Percentiles rank a stretch among this genome's conserved stretches.
These are phyloP conservation scores for Ganoderma lingzhi DNA, from an alignment of 1,284 basidiomycete species.

Conservation along the genomic window DNA sequence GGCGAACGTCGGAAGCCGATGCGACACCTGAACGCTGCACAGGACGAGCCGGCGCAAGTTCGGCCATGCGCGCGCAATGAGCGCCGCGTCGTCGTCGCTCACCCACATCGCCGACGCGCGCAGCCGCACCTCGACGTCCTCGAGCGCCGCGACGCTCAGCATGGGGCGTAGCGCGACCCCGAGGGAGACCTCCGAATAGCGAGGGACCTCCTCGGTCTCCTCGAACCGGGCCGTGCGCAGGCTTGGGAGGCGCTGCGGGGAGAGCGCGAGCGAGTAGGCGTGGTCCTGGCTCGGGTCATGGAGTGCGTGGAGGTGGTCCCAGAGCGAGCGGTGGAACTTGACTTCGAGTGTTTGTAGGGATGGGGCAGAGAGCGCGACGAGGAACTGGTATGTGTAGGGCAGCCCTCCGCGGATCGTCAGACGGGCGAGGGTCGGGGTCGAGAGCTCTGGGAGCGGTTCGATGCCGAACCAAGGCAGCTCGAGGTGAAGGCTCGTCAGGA, in stretches of 20 bases:
- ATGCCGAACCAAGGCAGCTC: constrained; percentile 19
- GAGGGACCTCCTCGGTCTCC: constrained; percentile 19
- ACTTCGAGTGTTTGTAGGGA: constrained; percentile 11
- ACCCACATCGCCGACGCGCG: constrained; percentile 15
- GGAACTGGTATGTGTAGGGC: constrained; percentile 21
- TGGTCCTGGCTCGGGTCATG: constrained; percentile 10
- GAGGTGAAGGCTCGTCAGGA: constrained; percentile 20
- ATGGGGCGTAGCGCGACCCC: constrained; percentile 16
- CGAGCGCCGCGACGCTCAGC: constrained; percentile 14
- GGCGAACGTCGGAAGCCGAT: constrained; percentile 13
- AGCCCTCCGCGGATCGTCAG: constrained; percentile 24
- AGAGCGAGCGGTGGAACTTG: constrained; percentile 21
- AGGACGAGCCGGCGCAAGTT: constrained; percentile 21
- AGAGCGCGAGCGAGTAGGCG: constrained; percentile 20
- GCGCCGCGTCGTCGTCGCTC: constrained; percentile 15
- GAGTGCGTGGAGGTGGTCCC: constrained; percentile 7
- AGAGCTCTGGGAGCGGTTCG: constrained; percentile 5
- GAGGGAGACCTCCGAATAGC: constrained; percentile 16
- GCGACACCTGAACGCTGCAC: constrained; percentile 9
- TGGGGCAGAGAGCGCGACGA: constrained; percentile 16
- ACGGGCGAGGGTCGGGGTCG: constrained; percentile 1
- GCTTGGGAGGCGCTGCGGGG: not conserved
- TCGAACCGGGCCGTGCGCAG: constrained; percentile 11
- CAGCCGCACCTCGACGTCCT: constrained; percentile 25
- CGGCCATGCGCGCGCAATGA: constrained; percentile 19